Base-by-base conservation (phyloP, 768 basidiomycete genomes). In the Russula emetica region DNA sequence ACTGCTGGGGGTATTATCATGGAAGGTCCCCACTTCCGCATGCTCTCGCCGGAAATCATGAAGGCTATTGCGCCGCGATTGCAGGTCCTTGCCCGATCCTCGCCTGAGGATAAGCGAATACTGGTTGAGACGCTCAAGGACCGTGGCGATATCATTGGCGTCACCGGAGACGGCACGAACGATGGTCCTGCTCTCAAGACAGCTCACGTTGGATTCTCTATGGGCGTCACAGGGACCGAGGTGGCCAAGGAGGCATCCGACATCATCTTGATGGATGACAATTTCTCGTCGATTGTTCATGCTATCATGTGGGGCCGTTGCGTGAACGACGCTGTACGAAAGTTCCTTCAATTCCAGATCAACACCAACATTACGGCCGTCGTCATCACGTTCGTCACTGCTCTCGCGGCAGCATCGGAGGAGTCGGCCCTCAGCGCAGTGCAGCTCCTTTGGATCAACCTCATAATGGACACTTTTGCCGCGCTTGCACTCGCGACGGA, bases 231-330 rank as follows among this genome's bases (percentile, higher is more conserved):
- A 32, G 97, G 97, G 11, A 99, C 97, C 1, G 97, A 99, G 74
- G 94, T 99, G 20, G 95, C 97, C 54, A 98, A 99, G 76, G 95
- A 98, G 74, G 97, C 97, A 1, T 98, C 96, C 8, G 97, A 99
- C 71, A 97, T 99, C 71, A 95, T 98, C 70, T 85, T 98, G 47
- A 97, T 97, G 95, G 91, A 94, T 72, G 94, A 95, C 76, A 95
- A 96, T 73, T 98, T 99, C 73, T 78, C 92, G 5, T 95, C 92
- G 2, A 95, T 99, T 71, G 93, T 98, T 69, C 88, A 93, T 70
- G 97, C 97, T 61, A 97, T 98, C 70, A 94, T 97, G 80, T 98
- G 97, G 96, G 97, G 97, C 49, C 91, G 97, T 55, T 96, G 94
- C 71, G 96, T 99, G 66, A 99, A 98, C 74, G 97, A 99, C 71